Percentiles rank a stretch among this genome's conserved stretches.
These are phyloP conservation scores for Coffea canephora DNA, from an alignment of 257 asterid genomes.

Conservation along the genomic window DNA sequence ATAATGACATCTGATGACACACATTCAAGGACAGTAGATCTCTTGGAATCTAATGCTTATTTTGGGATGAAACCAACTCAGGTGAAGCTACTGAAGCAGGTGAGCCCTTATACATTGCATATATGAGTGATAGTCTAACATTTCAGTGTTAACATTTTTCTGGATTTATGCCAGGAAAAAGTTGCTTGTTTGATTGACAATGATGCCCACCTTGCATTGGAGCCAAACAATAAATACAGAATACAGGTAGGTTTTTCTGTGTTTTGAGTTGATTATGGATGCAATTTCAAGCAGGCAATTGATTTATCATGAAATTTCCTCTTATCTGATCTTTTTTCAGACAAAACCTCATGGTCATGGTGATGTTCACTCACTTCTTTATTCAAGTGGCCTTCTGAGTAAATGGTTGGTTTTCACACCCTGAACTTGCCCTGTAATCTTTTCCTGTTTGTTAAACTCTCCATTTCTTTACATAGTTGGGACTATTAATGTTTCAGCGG, in stretches of 20 bases:
- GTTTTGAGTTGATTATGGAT: neutral
- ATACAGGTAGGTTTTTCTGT: slow-evolving; percentile 63
- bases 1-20: slow-evolving; percentile 99
- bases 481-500: neutral
- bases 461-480: neutral
- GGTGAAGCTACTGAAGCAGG: slow-evolving; percentile 92
- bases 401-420: slow-evolving; percentile 55
- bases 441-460: neutral
- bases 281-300: slow-evolving; percentile 1
- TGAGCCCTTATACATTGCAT: slow-evolving; percentile 21
- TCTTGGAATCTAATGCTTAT: slow-evolving; percentile 70
- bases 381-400: slow-evolving; percentile 84
- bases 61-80: slow-evolving; percentile 95
- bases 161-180: slow-evolving; percentile 66
- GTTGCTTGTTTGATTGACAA: slow-evolving; percentile 99
- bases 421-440: slow-evolving; percentile 9
- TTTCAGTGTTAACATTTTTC: slow-evolving; percentile 14
- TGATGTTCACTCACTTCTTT: slow-evolving; percentile 95
- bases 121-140: neutral
- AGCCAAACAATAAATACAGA: slow-evolving; percentile 68
- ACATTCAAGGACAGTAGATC: slow-evolving; percentile 66
- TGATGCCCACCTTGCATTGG: slow-evolving; percentile 90
- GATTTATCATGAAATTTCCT: neutral
- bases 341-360: slow-evolving; percentile 99
- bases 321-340: slow-evolving; percentile 33